Conservation (phyloP, 768 basidiomycete species). For the Trametes elegans region DNA sequence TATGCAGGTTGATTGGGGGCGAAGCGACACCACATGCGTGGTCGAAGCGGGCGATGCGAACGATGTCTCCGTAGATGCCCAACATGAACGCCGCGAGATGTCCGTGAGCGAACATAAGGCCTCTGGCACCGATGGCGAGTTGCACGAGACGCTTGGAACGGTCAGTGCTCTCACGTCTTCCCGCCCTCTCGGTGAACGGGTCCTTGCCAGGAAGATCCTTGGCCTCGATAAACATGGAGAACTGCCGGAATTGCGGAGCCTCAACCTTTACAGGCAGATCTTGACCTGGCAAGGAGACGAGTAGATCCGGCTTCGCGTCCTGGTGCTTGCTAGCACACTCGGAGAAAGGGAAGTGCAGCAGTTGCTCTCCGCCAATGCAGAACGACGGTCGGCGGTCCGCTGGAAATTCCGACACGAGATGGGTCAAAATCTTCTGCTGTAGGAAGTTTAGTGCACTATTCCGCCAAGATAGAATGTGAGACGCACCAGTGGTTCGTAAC, state of each 20-base stretch:
- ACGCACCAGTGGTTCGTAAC: neutral
- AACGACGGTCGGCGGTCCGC: neutral
- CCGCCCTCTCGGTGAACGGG: neutral
- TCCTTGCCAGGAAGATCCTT: neutral
- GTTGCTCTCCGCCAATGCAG: slow-evolving; percentile 6
- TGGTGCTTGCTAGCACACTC: slow-evolving; percentile 7
- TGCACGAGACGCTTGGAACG: neutral
- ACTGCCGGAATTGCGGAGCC: neutral
- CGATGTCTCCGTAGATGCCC: slow-evolving; percentile 3
- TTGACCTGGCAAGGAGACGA: neutral
- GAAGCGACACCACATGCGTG: slow-evolving; percentile 10
- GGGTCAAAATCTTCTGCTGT: neutral
- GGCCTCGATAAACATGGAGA: slow-evolving; percentile 9
- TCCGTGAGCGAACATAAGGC: slow-evolving; percentile 2
- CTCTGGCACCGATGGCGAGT: slow-evolving; percentile 4
- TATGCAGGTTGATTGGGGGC: neutral
- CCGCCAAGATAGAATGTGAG: too few relatives aligned
- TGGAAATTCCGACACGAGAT: neutral
- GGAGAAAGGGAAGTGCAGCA: slow-evolving; percentile 9
- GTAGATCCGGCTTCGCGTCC: neutral
- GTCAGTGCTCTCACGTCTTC: neutral
- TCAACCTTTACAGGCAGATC: neutral
- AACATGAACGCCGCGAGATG: slow-evolving; percentile 1
- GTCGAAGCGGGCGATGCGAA: slow-evolving; percentile 15
- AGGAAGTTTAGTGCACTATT: neutral